phyloP scores from a whole-genome alignment of 2,329 filamentous ascomycete genomes.

The Stromatinia cepivora region DNA sequence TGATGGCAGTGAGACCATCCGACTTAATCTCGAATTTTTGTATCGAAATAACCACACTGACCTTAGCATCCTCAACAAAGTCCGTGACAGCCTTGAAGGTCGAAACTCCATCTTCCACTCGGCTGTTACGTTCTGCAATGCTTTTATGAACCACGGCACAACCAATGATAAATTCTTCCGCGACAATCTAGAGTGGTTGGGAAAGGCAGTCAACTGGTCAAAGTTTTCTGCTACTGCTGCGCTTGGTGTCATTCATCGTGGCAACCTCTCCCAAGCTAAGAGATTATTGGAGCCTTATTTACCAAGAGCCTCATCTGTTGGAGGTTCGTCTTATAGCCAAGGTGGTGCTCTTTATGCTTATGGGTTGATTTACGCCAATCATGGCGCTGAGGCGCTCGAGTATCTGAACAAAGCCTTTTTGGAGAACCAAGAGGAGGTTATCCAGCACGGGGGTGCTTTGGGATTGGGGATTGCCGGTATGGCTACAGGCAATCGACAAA shows the following conservation, averaged over 20 bases:
- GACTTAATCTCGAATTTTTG: conserved; percentile 92
- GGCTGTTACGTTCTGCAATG: conserved; percentile 94
- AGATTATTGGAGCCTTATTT: conserved; percentile 95
- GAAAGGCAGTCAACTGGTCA: conserved; percentile 98
- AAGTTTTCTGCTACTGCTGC: conserved; percentile 98
- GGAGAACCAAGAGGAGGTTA: conserved; percentile 81
- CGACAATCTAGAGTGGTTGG: conserved; percentile 95
- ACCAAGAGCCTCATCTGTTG: conserved; percentile 72
- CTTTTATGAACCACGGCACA: conserved; percentile 98
- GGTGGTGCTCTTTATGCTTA: conserved; percentile 95
- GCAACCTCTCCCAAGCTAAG: conserved; percentile 88
- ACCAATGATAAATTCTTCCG: conserved; percentile 99
- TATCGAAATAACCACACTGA: conserved; percentile 95
- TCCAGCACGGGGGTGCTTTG: conserved; percentile 93
- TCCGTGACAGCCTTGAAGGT: conserved; percentile 91
- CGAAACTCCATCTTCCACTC: conserved; percentile 99
- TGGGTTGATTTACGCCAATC: conserved; percentile 95
- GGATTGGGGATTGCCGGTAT: conserved; percentile 96
- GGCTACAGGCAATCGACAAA: conserved; percentile 87
- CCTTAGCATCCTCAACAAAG: conserved; percentile 88
- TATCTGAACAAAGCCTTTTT: conserved; percentile 76
- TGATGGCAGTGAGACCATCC: conserved; percentile 88
- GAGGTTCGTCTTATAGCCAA: conserved; percentile 91
- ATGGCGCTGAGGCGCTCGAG: conserved; percentile 84
- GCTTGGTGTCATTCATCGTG: conserved; percentile 92